Base-by-base conservation (phyloP, 331 rosid genomes). In the Pyracantha coccinea region DNA sequence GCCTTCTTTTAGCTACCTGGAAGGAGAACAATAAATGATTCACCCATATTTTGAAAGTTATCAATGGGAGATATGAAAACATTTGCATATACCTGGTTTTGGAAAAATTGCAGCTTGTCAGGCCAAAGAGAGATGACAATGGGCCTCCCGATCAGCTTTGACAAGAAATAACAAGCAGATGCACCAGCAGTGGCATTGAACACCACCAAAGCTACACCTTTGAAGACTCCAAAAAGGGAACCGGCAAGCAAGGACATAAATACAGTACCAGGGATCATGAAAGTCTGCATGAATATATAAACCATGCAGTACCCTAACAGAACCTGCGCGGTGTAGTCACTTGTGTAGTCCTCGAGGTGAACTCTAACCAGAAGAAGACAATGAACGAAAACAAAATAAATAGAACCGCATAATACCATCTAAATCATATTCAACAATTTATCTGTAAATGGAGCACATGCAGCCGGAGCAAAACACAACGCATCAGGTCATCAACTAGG, bases 201-300 rank as follows among this genome's bases (percentile, higher is more conserved):
- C 28, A 95, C 97, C 72, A 95, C 99, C 63, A 95, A 73, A 38
- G 97, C 97, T 45, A 95, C 92, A 4, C 99, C 99, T 84, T 75
- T 86, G 75, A 92, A 84, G 76, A 95, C 86, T 25, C 99, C 99
- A 20, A 94, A 95, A 72, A 95, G 97, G 44, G 99, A 93, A 67
- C 99, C 99, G 2, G 99, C 99, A 24, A 95, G 97, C 80, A 95
- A 82, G 35, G 99, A 95, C 99, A 95, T 95, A 86, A 95, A 92
- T 65, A 95, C 97, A n/a, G 99, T 92, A 77, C 99, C 99, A 2
- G 99, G 99, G 82, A 95, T 95, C 99, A 95, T 95, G 89, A 95
- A 95, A 57, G 99, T 95, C 85, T 95, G 99, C 99, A 95, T 95
- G 90, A 92, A 95, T 50, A 95, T 90, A 80, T 95, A 95, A 28